phyloP scores from a whole-genome alignment of 306 rosid genomes.

The Quercus ilex region DNA sequence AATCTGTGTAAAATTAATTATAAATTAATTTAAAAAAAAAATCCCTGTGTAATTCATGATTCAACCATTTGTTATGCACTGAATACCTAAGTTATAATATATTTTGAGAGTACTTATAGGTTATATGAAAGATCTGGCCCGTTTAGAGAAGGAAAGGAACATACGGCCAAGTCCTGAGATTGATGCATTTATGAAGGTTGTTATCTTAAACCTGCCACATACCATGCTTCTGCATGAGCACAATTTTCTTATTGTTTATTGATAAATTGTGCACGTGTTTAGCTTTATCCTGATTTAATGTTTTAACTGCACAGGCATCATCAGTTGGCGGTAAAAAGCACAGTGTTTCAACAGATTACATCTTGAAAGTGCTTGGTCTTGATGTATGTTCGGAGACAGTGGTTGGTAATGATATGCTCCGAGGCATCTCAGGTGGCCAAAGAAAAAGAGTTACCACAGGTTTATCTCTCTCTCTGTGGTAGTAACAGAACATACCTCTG shows the following conservation, averaged over 20 bases:
- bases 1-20: neutral
- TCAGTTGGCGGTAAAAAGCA: constrained; percentile 74
- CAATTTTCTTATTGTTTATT: neutral
- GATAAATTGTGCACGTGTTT: neutral
- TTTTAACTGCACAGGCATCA: constrained; percentile 63
- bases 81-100: neutral
- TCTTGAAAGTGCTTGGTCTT: constrained; percentile 80
- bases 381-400: constrained; percentile 80
- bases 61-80: neutral
- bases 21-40: no score
- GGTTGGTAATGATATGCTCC: constrained; percentile 78
- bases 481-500: neutral
- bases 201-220: neutral
- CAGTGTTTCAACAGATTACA: constrained; percentile 72
- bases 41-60: neutral
- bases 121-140: constrained; percentile 39
- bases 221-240: neutral
- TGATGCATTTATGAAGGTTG: constrained; percentile 92
- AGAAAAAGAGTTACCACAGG: constrained; percentile 94
- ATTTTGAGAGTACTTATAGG: constrained; percentile 29
- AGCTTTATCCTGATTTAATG: neutral
- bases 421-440: constrained; percentile 95
- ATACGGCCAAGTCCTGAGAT: constrained; percentile 78
- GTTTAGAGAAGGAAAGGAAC: constrained; percentile 52
- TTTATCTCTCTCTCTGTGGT: constrained; percentile 9